A percentile compares a stretch with the other conserved stretches of the same genome.
Conservation (phyloP, 768 basidiomycete species). For the Trametes meyenii region DNA sequence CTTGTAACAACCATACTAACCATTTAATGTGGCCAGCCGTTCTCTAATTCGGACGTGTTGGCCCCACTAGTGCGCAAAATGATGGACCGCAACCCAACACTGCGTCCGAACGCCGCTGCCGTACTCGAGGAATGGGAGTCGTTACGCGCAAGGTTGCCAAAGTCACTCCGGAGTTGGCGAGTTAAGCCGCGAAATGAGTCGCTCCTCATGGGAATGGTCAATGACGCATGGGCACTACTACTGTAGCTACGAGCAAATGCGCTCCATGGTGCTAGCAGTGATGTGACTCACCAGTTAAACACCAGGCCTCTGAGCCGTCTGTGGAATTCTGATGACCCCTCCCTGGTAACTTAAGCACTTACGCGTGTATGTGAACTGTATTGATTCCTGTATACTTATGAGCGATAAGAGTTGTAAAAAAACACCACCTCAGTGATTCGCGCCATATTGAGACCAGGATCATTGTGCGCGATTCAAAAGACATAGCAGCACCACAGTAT, state of each 20-base stretch:
- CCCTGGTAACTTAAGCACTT: too few species aligned
- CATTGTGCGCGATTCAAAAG: too few species aligned
- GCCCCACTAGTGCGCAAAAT: neutral
- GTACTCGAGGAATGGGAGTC: neutral
- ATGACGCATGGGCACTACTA: neutral
- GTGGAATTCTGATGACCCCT: too few species aligned
- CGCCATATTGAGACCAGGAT: too few species aligned
- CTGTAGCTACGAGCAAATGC: neutral
- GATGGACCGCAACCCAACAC: neutral
- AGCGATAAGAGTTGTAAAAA: too few species aligned
- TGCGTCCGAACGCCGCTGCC: neutral
- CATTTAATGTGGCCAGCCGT: neutral
- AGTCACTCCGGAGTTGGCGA: neutral
- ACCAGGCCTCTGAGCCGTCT: too few species aligned
- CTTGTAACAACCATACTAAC: too few species aligned
- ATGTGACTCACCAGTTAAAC: neutral
- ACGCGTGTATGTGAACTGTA: too few species aligned
- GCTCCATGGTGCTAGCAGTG: neutral
- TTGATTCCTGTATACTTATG: too few species aligned
- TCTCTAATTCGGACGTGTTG: neutral
- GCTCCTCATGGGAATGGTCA: neutral
- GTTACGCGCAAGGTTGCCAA: neutral
- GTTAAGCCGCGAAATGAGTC: conserved; percentile 3
- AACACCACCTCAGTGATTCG: too few species aligned
- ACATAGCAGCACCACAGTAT: too few species aligned